These are phyloP conservation scores for Raffaelea albimanens DNA, from an alignment of 2,329 filamentous ascomycete species.

Conservation along the genomic window DNA sequence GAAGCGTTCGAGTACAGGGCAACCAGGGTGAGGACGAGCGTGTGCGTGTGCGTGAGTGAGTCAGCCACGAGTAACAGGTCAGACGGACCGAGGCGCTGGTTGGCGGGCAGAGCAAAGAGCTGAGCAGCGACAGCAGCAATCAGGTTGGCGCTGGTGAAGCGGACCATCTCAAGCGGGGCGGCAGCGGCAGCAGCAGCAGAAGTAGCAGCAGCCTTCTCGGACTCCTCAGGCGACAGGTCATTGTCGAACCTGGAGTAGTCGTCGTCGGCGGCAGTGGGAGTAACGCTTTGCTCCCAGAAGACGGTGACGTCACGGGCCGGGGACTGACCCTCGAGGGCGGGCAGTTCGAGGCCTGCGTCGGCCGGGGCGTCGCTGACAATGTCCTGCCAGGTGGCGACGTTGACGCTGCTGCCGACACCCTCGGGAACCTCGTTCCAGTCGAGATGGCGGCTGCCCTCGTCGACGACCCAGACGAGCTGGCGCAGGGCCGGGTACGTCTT, in stretches of 20 bases:
- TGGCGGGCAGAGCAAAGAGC: conserved; percentile 63
- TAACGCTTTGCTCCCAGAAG: conserved; percentile 49
- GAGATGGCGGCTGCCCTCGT: conserved; percentile 82
- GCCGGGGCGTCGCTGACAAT: conserved; percentile 63
- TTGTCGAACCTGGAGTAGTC: too few relatives aligned
- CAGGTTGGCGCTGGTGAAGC: conserved; percentile 77
- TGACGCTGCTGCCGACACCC: conserved; percentile 63
- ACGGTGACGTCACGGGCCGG: conserved; percentile 49
- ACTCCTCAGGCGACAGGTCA: too few relatives aligned
- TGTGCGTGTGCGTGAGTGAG: conserved; percentile 68
- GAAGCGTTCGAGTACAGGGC: conserved; percentile 80
- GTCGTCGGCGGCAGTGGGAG: not conserved
- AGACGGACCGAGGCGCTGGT: conserved; percentile 60
- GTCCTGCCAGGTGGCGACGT: conserved; percentile 89
- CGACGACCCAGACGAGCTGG: conserved; percentile 85
- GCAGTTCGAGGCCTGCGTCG: conserved; percentile 52
- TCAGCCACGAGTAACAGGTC: conserved; percentile 84
- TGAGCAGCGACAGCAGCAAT: conserved; percentile 76
- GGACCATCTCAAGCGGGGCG: conserved; percentile 56
- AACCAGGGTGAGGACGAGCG: conserved; percentile 68
- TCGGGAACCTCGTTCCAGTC: conserved; percentile 88
- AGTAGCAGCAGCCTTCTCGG: too few relatives aligned
- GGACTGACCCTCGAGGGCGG: conserved; percentile 45
- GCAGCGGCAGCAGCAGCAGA: not conserved
- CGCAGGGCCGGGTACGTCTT: conserved; percentile 58